Conservation (phyloP, 345 rosid species). For the Kernera saxatilis region DNA sequence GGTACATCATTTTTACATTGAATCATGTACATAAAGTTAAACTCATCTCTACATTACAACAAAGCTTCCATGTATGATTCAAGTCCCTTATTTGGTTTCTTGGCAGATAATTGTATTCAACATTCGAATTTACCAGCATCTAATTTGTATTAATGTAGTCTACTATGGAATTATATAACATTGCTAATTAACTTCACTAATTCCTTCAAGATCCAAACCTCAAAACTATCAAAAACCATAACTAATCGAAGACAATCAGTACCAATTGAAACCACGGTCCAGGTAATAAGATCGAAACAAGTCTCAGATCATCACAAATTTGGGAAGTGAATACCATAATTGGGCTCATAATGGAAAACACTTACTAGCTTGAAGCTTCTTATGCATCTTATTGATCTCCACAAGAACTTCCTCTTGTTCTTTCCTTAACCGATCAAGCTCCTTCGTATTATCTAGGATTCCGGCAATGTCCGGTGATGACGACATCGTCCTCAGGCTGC, state of each 20-base stretch:
- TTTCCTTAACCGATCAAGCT: constrained; percentile 86
- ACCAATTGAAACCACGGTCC: not conserved
- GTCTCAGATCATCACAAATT: not conserved
- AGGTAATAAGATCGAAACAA: not conserved
- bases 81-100: not conserved
- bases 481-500: constrained; percentile 31
- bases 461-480: constrained; percentile 63
- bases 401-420: constrained; percentile 57
- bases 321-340: not conserved
- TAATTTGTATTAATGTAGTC: not conserved
- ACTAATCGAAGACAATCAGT: not conserved
- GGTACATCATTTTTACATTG: not conserved
- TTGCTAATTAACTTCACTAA: not conserved
- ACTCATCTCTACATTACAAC: constrained; percentile 4
- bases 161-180: not conserved
- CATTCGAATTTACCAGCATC: not conserved
- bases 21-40: not conserved
- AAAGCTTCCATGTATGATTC: not conserved
- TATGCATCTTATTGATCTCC: constrained; percentile 92
- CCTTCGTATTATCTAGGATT: constrained; percentile 68
- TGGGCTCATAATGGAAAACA: not conserved
- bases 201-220: constrained; percentile 13
- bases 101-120: not conserved
- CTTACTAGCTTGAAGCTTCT: constrained; percentile 78
- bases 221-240: not conserved